Conservation (phyloP, 768 basidiomycete genomes). For the Gymnopilus dilepis region DNA sequence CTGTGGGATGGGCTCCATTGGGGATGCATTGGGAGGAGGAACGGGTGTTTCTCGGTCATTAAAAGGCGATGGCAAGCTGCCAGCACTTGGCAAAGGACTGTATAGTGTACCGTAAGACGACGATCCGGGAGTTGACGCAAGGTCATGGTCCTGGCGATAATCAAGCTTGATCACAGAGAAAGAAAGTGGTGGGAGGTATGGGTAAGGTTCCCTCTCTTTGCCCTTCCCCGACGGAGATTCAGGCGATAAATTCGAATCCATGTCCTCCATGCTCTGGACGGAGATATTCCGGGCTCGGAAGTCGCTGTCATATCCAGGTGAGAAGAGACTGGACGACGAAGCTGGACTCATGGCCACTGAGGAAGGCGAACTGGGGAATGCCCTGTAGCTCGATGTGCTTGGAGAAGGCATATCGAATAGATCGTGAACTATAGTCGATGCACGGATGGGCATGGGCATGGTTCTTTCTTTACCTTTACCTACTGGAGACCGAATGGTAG, state of each 20-base stretch:
- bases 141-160: constrained; percentile 43
- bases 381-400: constrained; percentile 28
- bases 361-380: constrained; percentile 28
- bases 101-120: constrained; percentile 41
- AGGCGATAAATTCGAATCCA: constrained; percentile 20
- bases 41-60: constrained; percentile 25
- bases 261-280: constrained; percentile 28
- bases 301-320: constrained; percentile 27
- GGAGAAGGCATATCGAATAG: constrained; percentile 41
- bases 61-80: constrained; percentile 22
- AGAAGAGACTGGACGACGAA: constrained; percentile 30
- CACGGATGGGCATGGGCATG: constrained; percentile 55
- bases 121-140: constrained; percentile 39
- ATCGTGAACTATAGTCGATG: constrained; percentile 42
- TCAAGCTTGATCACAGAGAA: constrained; percentile 61
- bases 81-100: constrained; percentile 23
- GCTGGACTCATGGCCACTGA: constrained; percentile 34
- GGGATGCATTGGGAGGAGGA: constrained; percentile 19
- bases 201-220: constrained; percentile 68
- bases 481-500: constrained; percentile 18
- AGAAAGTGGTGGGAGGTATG: constrained; percentile 68
- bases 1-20: constrained; percentile 30
- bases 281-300: constrained; percentile 21
- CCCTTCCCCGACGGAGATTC: constrained; percentile 42
- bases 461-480: constrained; percentile 64